Evolutionary conservation across 148 eudicot species (phyloP).

Genomic region (Fagopyrum tataricum): DNA sequence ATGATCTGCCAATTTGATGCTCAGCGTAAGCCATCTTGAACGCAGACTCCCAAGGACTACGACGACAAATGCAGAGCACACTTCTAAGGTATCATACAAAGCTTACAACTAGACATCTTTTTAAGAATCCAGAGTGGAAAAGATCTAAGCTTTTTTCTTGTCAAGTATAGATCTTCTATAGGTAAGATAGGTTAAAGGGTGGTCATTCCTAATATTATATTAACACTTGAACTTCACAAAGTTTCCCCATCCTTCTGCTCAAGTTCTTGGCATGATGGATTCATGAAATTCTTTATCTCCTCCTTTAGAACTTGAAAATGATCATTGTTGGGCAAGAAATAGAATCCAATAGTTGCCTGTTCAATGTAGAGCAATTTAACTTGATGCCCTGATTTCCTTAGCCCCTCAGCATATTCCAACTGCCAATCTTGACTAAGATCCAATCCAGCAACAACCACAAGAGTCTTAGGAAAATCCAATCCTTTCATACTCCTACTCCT

Average conservation of each 20-base stretch:
- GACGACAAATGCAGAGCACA: background rate
- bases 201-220: too few species aligned
- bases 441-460: constrained; percentile 14
- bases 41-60: background rate
- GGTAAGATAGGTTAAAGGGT: constrained; percentile 15
- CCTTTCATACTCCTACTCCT: constrained; percentile 4
- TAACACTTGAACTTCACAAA: constrained; percentile 5
- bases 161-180: constrained; percentile 12
- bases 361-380: constrained; percentile 6
- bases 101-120: constrained; percentile 8
- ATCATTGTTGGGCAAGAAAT: constrained; percentile 16
- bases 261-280: background rate
- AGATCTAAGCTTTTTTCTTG: background rate
- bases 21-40: background rate
- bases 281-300: constrained; percentile 14
- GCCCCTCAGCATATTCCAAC: constrained; percentile 10
- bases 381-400: constrained; percentile 12
- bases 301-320: constrained; percentile 13
- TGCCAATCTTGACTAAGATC: constrained; percentile 18
- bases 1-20: constrained; percentile 5
- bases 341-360: constrained; percentile 15
- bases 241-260: background rate
- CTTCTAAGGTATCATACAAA: constrained; percentile 6
- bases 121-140: background rate
- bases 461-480: constrained; percentile 10